A percentile compares a stretch with the other conserved stretches of the same genome.
Evolutionary conservation across 371 early-diverging fungal genomes (phyloP).

Genomic region (Fennellomyces sp.): DNA sequence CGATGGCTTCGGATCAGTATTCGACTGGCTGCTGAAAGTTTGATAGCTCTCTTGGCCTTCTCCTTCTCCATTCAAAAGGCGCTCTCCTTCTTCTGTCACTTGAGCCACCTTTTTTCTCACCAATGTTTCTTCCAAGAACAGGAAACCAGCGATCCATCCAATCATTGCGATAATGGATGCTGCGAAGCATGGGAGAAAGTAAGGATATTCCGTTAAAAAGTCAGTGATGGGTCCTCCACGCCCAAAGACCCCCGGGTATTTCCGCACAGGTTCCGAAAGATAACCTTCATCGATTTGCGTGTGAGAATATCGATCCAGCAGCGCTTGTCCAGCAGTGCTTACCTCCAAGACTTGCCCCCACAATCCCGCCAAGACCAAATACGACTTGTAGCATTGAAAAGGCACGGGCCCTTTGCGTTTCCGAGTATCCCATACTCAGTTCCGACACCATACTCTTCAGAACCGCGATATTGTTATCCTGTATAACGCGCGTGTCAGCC

Average conservation of each 20-base stretch:
- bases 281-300: constrained; percentile 39
- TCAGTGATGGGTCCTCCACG: constrained; percentile 35
- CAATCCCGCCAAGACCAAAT: constrained; percentile 57
- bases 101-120: neutral
- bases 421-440: constrained; percentile 59
- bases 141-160: constrained; percentile 68
- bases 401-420: constrained; percentile 48
- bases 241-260: constrained; percentile 73
- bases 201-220: constrained; percentile 74
- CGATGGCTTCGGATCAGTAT: neutral
- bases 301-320: neutral
- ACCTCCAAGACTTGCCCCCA: constrained; percentile 81
- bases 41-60: neutral
- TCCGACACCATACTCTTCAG: constrained; percentile 89
- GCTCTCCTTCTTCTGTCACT: neutral
- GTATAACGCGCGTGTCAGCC: neutral
- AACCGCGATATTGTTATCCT: constrained; percentile 81
- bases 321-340: neutral
- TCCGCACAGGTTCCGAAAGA: constrained; percentile 73
- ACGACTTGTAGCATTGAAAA: constrained; percentile 60
- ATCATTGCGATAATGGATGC: constrained; percentile 61
- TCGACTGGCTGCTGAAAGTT: neutral
- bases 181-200: constrained; percentile 84
- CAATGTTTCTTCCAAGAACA: constrained; percentile 78
- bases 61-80: neutral